Percentiles rank a stretch among this genome's conserved stretches.
These are phyloP conservation scores for Cytospora piceicola DNA, from an alignment of 2,329 filamentous ascomycete species.

Conservation along the genomic window DNA sequence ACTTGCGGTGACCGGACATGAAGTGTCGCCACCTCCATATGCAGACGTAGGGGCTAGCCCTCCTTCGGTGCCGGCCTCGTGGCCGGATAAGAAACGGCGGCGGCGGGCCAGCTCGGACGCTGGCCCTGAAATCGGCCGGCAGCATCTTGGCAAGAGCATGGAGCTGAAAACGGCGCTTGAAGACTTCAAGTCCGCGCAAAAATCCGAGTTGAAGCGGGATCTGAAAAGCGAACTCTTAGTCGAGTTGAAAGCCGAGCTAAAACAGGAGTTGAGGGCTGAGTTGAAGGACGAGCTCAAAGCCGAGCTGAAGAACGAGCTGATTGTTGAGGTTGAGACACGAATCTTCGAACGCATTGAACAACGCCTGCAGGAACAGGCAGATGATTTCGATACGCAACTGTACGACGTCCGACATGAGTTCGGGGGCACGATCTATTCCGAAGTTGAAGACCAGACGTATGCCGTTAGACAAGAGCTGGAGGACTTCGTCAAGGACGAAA, in stretches of 20 bases:
- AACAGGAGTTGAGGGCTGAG: slow-evolving; percentile 12
- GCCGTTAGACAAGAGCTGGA: slow-evolving; percentile 13
- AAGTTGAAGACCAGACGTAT: slow-evolving; percentile 19
- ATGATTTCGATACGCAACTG: slow-evolving; percentile 14
- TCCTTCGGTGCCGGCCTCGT: neutral
- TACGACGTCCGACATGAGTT: slow-evolving; percentile 15
- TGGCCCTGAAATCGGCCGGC: neutral
- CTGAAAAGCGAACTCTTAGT: neutral
- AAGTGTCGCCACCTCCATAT: slow-evolving; percentile 11
- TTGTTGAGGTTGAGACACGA: slow-evolving; percentile 8
- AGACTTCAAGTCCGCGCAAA: neutral
- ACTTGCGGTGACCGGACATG: neutral
- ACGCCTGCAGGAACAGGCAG: slow-evolving; percentile 12
- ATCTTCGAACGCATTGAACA: slow-evolving; percentile 10
- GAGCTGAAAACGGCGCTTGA: slow-evolving; percentile 8
- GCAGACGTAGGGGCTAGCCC: slow-evolving; percentile 12
- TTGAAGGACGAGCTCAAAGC: neutral
- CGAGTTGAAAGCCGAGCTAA: slow-evolving; percentile 2
- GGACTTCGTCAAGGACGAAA: slow-evolving; percentile 15
- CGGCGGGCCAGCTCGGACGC: slow-evolving; percentile 12
- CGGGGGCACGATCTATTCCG: slow-evolving; percentile 12
- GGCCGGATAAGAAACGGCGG: slow-evolving; percentile 13
- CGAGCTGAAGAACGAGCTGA: slow-evolving; percentile 9
- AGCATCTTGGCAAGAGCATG: neutral
- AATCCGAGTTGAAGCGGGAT: slow-evolving; percentile 9